Base-by-base conservation (phyloP, 2,329 filamentous ascomycete genomes). In the Fusarium begoniae region DNA sequence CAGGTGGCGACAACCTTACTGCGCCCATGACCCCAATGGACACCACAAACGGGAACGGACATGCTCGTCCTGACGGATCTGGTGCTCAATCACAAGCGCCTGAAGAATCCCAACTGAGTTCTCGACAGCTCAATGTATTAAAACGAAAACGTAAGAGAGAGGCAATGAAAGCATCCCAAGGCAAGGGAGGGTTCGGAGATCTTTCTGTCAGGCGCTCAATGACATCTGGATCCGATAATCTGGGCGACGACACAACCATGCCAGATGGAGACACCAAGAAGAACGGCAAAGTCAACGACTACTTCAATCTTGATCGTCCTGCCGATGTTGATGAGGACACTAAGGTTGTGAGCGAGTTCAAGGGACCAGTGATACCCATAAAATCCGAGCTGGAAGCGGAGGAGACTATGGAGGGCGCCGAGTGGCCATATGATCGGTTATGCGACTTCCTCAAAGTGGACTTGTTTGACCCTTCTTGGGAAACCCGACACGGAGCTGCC, bases 281-380 rank as follows among this genome's bases (percentile, higher is more conserved):
- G 74, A 91, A 91, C 73, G 90, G 90, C 51, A 90, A 91, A 76
- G 86, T 90, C 77, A 85, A 89, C 26, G 96, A 99, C 77, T 98
- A 98, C 82, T 98, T 99, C 83, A 97, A 91, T 37, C 87, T 98
- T 22, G 96, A 98, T 24, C 90, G 94, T 57, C 90, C 90, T 24
- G 86, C 90, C 40, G 92, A 93, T 48, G 88, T 92, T 8, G 95
- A 98, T 70, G 96, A 99, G 80, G 94, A 97, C 54, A 91, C 91
- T 10, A 98, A 98, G 80, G 91, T 99, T 22, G 93, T 98, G 32
- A 94, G 95, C 50, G 96, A 99, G 79, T 98, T 97, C 86, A 98
- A 98, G 81, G 97, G 96, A 8, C 89, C 92, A 4, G 85, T 91
- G 7, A 85, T 94, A 15, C 90, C 93, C 6, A 94, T 98, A 80